Evolutionary conservation across 2,329 filamentous ascomycete genomes (phyloP), one percentile per base, ranked within the genome.

Genomic region (Fusarium sp.): DNA sequence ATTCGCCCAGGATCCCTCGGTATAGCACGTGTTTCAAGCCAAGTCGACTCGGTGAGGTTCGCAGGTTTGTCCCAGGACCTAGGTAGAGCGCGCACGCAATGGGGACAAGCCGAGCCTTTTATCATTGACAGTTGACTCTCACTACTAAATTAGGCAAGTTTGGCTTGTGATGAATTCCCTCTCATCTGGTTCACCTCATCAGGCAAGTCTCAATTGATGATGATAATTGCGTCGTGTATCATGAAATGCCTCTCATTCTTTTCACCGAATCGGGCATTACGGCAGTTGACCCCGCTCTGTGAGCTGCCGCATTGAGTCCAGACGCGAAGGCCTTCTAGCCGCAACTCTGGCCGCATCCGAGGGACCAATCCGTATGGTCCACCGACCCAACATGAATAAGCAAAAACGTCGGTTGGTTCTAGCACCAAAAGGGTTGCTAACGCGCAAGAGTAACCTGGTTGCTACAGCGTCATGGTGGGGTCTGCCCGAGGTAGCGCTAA

Each of bases 231-330:
- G 29, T 31, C 29, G 29, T 31, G 29, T 31, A 31, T 58, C 35
- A 59, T 29, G 33, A 58, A 39, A 57, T 57, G 24, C 22, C 14
- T 58, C 58, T 67, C 61, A 56, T 50, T 39, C 57, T 52, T 62
- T 70, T 70, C 54, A 43, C 27, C 24, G n/a, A 41, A 64, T 64
- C 11, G 33, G 50, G 48, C 37, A 41, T 33, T 24, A 24, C 56
- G 56, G 69, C 65, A 73, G 52, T 31, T 57, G 31, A 73, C 71
- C 71, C 71, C 71, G 71, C 71, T 73, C 71, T 71, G 58, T 50
- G 57, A 56, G 58, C 56, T 66, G 64, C 59, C 58, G 37, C n/a
- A 45, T 64, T 27, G 6, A 64, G 31, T 11, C 20, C 18, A 6
- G 13, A 37, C 33, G 29, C 33, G 29, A 33, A 45, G 45, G 22